Conservation (phyloP, 2,329 filamentous ascomycete species). For the Aureobasidium subglaciale region DNA sequence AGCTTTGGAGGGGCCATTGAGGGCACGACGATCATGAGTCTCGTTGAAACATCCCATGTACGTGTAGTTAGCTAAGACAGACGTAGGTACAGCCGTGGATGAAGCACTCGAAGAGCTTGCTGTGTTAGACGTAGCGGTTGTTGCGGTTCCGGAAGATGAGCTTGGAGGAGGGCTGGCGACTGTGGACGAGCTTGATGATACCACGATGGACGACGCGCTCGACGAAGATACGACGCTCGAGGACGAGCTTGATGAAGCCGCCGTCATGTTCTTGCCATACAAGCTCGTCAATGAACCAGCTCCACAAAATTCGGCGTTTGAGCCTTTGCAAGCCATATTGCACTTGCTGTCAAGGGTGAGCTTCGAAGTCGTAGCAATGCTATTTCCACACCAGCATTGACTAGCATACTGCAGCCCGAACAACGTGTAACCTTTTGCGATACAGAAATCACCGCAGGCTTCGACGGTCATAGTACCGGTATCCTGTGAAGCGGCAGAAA, state of each 20-base stretch:
- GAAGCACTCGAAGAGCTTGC: slow-evolving; percentile 12
- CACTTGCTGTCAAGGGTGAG: slow-evolving; percentile 21
- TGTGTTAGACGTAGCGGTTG: no score
- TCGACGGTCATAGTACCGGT: slow-evolving; percentile 34
- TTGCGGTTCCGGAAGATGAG: no score
- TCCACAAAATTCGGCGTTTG: slow-evolving; percentile 24
- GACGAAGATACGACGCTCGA: neutral
- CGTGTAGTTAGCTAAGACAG: slow-evolving; percentile 18
- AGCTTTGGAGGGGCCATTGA: slow-evolving; percentile 21
- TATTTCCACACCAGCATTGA: slow-evolving; percentile 31
- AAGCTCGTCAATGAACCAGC: slow-evolving; percentile 16
- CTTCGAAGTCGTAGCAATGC: slow-evolving; percentile 17
- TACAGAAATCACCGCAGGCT: slow-evolving; percentile 30
- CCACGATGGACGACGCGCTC: slow-evolving; percentile 12
- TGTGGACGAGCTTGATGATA: no score
- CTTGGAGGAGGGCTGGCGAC: no score
- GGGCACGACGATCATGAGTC: slow-evolving; percentile 22
- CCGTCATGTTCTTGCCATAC: neutral
- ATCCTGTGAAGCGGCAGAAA: slow-evolving; percentile 21
- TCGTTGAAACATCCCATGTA: slow-evolving; percentile 28
- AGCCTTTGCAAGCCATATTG: slow-evolving; percentile 25
- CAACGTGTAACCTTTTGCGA: slow-evolving; percentile 25
- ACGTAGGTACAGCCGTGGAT: neutral
- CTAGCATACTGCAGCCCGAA: slow-evolving; percentile 33
- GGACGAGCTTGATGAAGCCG: neutral